phyloP scores from a whole-genome alignment of 331 rosid genomes.

The Quercus phellos region DNA sequence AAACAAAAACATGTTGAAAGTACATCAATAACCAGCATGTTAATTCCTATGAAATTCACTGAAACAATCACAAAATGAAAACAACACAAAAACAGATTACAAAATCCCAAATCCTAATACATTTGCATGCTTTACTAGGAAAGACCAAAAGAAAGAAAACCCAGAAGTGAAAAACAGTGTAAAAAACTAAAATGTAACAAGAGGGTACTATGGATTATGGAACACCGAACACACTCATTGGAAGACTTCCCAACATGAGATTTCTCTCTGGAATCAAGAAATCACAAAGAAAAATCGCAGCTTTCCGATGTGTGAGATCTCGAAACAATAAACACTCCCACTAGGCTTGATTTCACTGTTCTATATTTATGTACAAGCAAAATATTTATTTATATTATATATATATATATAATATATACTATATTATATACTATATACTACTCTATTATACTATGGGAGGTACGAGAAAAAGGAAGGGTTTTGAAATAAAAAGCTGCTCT shows the following conservation, averaged over 20 bases:
- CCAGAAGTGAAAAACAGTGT: neutral
- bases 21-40: neutral
- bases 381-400: too few species aligned
- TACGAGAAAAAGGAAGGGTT: neutral
- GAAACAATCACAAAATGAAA: neutral
- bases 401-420: too few species aligned
- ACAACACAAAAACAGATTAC: neutral
- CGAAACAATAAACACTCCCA: conserved; percentile 13
- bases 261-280: conserved; percentile 37
- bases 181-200: neutral
- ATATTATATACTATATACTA: too few species aligned
- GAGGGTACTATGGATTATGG: neutral
- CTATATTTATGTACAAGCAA: neutral
- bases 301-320: conserved; percentile 36
- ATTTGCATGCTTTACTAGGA: neutral
- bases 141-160: neutral
- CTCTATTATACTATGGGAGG: neutral
- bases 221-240: neutral
- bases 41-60: neutral
- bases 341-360: conserved; percentile 10
- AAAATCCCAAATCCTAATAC: neutral
- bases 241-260: conserved; percentile 13
- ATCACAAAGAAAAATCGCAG: conserved; percentile 36
- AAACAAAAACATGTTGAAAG: neutral
- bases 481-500: too few species aligned